Conservation (phyloP, 345 rosid species). For the Heritiera fomes region DNA sequence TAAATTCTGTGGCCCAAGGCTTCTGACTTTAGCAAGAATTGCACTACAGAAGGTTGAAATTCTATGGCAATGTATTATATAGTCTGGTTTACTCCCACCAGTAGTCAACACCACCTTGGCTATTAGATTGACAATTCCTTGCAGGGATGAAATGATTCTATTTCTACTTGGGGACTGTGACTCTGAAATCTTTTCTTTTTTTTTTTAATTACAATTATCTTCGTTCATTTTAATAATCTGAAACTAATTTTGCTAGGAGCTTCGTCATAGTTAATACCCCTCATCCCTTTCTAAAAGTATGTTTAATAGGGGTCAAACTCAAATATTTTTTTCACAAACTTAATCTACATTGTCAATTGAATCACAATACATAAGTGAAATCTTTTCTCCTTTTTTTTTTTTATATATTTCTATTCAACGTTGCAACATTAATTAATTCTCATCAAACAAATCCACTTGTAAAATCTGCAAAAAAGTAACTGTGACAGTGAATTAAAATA, state of each 20-base stretch:
- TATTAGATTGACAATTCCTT: conserved; percentile 22
- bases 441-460: background rate
- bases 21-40: conserved; percentile 48
- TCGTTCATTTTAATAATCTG: too few relatives aligned
- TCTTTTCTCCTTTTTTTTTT: background rate
- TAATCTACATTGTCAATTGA: too few relatives aligned
- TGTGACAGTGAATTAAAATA: background rate
- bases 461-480: background rate
- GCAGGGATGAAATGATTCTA: conserved; percentile 24
- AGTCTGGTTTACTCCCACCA: conserved; percentile 37
- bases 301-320: too few relatives aligned
- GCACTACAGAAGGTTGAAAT: conserved; percentile 57
- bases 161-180: conserved; percentile 21
- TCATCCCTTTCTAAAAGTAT: too few relatives aligned
- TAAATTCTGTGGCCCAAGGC: conserved; percentile 68
- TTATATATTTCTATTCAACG: background rate
- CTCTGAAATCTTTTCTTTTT: conserved; percentile 4
- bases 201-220: too few relatives aligned
- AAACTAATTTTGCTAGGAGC: too few relatives aligned
- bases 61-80: conserved; percentile 45
- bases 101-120: conserved; percentile 34
- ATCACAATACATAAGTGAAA: background rate
- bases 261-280: too few relatives aligned
- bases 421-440: background rate
- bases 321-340: too few relatives aligned